Base-by-base conservation (phyloP, 148 eudicot species). In the Limonium bicolor region DNA sequence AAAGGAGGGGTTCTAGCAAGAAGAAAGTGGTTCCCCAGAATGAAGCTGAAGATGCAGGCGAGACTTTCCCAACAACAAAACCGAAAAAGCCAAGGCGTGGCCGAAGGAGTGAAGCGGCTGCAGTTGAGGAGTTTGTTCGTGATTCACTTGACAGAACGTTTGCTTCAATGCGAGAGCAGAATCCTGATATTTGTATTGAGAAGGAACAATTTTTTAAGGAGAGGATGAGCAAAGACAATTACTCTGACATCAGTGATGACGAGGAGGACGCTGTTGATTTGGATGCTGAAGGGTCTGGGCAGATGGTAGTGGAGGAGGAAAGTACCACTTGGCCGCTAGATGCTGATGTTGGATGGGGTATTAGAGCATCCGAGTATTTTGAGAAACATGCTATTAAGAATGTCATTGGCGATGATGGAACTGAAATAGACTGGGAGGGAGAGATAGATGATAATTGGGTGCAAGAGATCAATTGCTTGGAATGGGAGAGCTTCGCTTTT, bases 281-380 rank as follows among this genome's bases (percentile, higher is more conserved):
- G 33, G 51, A 42, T 27, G 50, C 38, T 53, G 30, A 26, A 37
- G 55, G 29, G 25, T 47, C 54, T 35, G 60, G 65, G 33, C 26
- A 65, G 53, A 86, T 81, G 83, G 60, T 81, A 53, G 68, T 77
- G 12, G 86, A 81, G 41, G 95, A 77, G 52, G 96, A 90, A 42
- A 68, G 73, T 64, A 71, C 73, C 2, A 54, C 65, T 65, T 90
- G 95, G 99, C 99, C 99, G 6, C 56, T 76, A 39, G 99, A 90
- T 67, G 82, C 95, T 19, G 95, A 90, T 51, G 71, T 90, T 7
- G 99, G 95, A 26, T 90, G 99, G 99, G 99, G 99, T 51, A 76
- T 65, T 35, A 69, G 86, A 41, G 95, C 82, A 41, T 86, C 95
- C 0, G 78, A 86, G 22, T 86, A 77, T 56, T 74, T 86, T 62